These are phyloP conservation scores for Globisporangium splendens DNA, from an alignment of 352 stramenopile genomes.

Conservation along the genomic window DNA sequence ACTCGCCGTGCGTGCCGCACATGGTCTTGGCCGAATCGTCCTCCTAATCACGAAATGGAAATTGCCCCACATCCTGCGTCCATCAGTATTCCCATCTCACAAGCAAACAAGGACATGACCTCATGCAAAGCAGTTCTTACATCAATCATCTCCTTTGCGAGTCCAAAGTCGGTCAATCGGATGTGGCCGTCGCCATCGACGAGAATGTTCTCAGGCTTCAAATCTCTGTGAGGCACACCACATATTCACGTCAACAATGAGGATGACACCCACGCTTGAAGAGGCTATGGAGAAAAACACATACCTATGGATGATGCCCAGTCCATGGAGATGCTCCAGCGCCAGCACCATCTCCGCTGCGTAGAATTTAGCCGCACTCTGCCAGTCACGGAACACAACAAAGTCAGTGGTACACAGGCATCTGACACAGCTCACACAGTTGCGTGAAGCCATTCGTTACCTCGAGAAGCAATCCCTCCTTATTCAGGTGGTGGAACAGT, in stretches of 20 bases:
- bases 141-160: slow-evolving; percentile 76
- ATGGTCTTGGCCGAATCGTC: slow-evolving; percentile 78
- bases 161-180: slow-evolving; percentile 81
- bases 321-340: slow-evolving; percentile 70
- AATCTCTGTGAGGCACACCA: slow-evolving; percentile 31
- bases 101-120: neutral
- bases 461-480: slow-evolving; percentile 59
- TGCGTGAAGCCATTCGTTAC: slow-evolving; percentile 2
- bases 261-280: neutral
- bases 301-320: slow-evolving; percentile 77
- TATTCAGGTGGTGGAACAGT: slow-evolving; percentile 65
- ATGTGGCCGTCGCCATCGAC: slow-evolving; percentile 82
- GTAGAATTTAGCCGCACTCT: slow-evolving; percentile 76
- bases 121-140: slow-evolving; percentile 21
- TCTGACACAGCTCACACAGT: no score
- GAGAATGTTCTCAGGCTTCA: slow-evolving; percentile 86
- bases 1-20: slow-evolving; percentile 73
- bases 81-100: neutral
- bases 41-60: slow-evolving; percentile 31
- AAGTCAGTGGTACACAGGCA: neutral
- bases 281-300: neutral
- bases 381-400: neutral
- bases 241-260: slow-evolving; percentile 5
- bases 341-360: slow-evolving; percentile 82
- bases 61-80: slow-evolving; percentile 6